Evolutionary conservation across 192 early-diverging fungal genomes (phyloP).

Genomic region (Coemansia guatemalensis): DNA sequence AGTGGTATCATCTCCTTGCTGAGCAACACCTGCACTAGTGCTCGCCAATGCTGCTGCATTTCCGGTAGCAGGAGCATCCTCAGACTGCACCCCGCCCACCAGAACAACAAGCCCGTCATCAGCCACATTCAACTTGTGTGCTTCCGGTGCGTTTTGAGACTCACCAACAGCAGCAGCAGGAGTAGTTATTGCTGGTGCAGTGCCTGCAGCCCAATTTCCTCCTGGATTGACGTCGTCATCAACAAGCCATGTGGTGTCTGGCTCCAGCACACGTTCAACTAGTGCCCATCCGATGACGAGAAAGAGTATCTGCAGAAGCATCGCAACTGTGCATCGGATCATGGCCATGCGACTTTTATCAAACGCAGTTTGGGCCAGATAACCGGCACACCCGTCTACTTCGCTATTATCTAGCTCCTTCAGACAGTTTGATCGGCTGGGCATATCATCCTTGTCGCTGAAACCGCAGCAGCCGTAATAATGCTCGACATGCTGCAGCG

Average conservation of each 20-base stretch:
- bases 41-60: background rate
- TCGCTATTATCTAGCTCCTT: background rate
- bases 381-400: slow-evolving; percentile 16
- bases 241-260: slow-evolving; percentile 11
- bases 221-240: slow-evolving; percentile 7
- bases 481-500: slow-evolving; percentile 51
- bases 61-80: too few relatives aligned
- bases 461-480: slow-evolving; percentile 56
- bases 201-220: slow-evolving; percentile 2
- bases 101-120: background rate
- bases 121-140: background rate
- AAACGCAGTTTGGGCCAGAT: slow-evolving; percentile 9
- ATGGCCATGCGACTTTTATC: slow-evolving; percentile 8
- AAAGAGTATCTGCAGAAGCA: slow-evolving; percentile 19
- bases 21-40: background rate
- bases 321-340: slow-evolving; percentile 8
- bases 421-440: slow-evolving; percentile 24
- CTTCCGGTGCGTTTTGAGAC: background rate
- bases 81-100: background rate
- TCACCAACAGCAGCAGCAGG: background rate
- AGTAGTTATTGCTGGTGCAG: background rate
- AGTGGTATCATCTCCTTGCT: background rate
- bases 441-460: slow-evolving; percentile 26
- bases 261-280: background rate
- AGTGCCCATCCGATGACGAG: slow-evolving; percentile 10